Conservation (phyloP, 1,139 yeast species). For the Komagataea norvegica region DNA sequence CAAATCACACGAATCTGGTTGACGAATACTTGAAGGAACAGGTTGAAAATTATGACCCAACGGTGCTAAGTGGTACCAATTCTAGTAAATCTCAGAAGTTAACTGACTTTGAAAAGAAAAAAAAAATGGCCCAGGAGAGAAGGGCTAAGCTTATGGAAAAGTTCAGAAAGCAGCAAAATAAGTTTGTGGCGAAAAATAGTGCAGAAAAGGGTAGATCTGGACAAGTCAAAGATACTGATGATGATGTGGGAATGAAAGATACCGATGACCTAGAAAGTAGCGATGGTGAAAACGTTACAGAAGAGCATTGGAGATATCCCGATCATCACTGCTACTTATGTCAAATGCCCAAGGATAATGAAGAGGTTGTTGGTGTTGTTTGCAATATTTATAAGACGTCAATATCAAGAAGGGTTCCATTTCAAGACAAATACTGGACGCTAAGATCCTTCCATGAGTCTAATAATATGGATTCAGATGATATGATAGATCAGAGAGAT, state of each 20-base stretch:
- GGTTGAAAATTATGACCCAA: constrained; percentile 29
- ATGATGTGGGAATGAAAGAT: constrained; percentile 38
- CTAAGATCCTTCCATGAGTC: constrained; percentile 56
- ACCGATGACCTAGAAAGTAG: background rate
- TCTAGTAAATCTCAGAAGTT: constrained; percentile 16
- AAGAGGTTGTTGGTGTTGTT: constrained; percentile 74
- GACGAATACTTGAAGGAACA: constrained; percentile 31
- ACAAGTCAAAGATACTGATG: constrained; percentile 29
- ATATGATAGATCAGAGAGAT: constrained; percentile 26
- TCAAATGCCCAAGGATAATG: constrained; percentile 69
- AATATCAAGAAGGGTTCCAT: constrained; percentile 60
- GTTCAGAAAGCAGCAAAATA: constrained; percentile 70
- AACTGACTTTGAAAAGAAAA: constrained; percentile 54
- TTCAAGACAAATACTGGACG: constrained; percentile 61
- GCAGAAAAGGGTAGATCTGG: background rate
- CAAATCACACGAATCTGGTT: constrained; percentile 26
- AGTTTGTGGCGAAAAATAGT: constrained; percentile 53
- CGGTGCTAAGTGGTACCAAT: constrained; percentile 20
- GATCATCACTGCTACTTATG: constrained; percentile 83
- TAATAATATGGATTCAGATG: constrained; percentile 44
- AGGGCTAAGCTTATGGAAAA: constrained; percentile 72
- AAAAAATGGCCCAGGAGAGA: constrained; percentile 65
- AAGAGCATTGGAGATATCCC: constrained; percentile 63
- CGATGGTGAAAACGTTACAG: background rate
- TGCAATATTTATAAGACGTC: constrained; percentile 56